These are phyloP conservation scores for Alternaria ethzedia DNA, from an alignment of 2,329 filamentous ascomycete species.

Conservation along the genomic window DNA sequence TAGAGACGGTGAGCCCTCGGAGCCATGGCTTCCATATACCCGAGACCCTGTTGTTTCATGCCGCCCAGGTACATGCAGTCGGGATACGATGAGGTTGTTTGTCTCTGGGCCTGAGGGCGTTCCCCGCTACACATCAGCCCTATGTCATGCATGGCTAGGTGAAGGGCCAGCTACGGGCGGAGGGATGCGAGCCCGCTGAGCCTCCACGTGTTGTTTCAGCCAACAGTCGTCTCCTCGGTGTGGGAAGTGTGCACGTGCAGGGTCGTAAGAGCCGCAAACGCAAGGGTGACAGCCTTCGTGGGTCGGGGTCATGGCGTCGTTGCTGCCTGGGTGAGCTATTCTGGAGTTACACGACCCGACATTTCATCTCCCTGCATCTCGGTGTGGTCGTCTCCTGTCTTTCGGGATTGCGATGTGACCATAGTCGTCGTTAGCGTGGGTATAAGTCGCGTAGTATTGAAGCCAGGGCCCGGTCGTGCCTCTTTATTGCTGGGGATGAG, in stretches of 20 bases:
- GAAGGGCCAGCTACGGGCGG: not conserved
- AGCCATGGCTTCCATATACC: not conserved
- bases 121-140: not conserved
- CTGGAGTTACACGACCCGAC: not conserved
- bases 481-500: not conserved
- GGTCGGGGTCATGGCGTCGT: not conserved
- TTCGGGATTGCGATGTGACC: not conserved
- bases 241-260: not conserved
- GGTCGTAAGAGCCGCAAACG: not conserved
- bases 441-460: not conserved
- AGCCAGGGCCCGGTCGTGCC: not conserved
- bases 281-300: not conserved
- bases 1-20: not conserved
- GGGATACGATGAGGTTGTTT: not conserved
- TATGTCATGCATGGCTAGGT: not conserved
- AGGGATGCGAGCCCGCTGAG: not conserved
- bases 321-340: not conserved
- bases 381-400: not conserved
- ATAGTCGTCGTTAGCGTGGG: not conserved
- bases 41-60: not conserved
- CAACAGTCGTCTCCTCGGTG: not conserved
- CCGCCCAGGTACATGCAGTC: not conserved
- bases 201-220: slow-evolving; percentile 13
- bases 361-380: not conserved
- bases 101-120: not conserved